phyloP scores from a whole-genome alignment of 805 yeast genomes.

The Cyberlindnera petersonii region DNA sequence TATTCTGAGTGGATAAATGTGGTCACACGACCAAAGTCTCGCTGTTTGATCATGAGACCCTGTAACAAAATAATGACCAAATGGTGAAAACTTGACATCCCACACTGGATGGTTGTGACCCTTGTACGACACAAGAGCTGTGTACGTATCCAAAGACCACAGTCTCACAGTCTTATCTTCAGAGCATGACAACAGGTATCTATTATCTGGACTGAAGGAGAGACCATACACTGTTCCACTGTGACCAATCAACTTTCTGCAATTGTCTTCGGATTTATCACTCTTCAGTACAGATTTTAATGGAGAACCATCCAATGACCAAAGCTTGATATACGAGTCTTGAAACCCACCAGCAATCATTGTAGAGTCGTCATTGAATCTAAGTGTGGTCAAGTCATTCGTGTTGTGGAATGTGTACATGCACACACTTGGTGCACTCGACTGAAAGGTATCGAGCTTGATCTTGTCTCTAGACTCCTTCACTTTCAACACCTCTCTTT shows the following conservation, averaged over 20 bases:
- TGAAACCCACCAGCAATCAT: conserved; percentile 92
- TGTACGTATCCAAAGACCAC: conserved; percentile 91
- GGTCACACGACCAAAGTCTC: conserved; percentile 96
- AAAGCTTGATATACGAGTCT: conserved; percentile 83
- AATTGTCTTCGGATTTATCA: conserved; percentile 44
- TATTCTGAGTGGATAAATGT: conserved; percentile 89
- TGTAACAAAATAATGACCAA: conserved; percentile 97
- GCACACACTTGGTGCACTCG: conserved; percentile 89
- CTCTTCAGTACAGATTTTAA: conserved; percentile 55
- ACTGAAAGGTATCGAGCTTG: conserved; percentile 63
- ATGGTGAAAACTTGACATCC: conserved; percentile 93
- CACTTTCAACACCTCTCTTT: conserved; percentile 70
- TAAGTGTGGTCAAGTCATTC: conserved; percentile 79
- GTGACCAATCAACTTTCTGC: conserved; percentile 73
- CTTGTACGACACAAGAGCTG: conserved; percentile 87
- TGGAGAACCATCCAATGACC: conserved; percentile 93
- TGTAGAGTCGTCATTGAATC: conserved; percentile 83
- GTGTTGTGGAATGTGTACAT: conserved; percentile 98
- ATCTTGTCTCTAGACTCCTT: conserved; percentile 80
- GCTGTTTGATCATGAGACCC: conserved; percentile 98
- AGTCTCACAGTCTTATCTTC: conserved; percentile 90
- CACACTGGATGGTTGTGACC: conserved; percentile 97
- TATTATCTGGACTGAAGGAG: conserved; percentile 86
- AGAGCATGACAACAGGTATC: conserved; percentile 73
- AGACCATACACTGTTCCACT: conserved; percentile 91